These are phyloP conservation scores for Cocos nucifera DNA, from an alignment of 176 grass and related monocot genomes.

Conservation along the genomic window DNA sequence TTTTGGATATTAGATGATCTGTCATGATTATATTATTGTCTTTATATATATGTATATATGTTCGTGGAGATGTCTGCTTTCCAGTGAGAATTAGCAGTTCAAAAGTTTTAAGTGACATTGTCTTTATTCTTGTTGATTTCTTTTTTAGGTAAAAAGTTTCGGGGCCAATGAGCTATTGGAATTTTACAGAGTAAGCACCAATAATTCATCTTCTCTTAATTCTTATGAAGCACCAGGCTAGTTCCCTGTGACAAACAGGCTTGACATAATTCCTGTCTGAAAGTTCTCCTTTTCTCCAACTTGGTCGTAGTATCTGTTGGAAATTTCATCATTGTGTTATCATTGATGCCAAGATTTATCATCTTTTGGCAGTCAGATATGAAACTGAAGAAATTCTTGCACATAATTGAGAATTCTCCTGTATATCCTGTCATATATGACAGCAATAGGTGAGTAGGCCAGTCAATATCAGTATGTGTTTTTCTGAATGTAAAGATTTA, in stretches of 20 bases:
- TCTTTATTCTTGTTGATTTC: slow-evolving; percentile 10
- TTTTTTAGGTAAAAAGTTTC: slow-evolving; percentile 62
- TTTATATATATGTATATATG: too few relatives aligned
- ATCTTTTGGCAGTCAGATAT: slow-evolving; percentile 57
- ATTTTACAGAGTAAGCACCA: slow-evolving; percentile 68
- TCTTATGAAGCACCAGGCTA: too few relatives aligned
- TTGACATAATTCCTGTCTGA: too few relatives aligned
- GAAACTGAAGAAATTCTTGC: slow-evolving; percentile 95
- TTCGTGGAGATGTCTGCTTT: background rate
- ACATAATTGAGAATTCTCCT: slow-evolving; percentile 89
- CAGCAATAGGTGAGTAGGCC: slow-evolving; percentile 54
- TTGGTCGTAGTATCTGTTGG: too few relatives aligned
- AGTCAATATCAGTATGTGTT: background rate
- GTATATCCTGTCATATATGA: slow-evolving; percentile 97
- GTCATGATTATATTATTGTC: too few relatives aligned
- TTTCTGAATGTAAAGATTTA: background rate
- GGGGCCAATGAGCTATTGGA: slow-evolving; percentile 72
- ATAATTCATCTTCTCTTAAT: background rate
- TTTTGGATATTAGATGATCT: too few relatives aligned
- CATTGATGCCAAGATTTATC: slow-evolving; percentile 16
- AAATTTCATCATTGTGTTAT: background rate
- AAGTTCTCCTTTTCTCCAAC: too few relatives aligned
- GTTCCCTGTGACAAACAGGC: too few relatives aligned
- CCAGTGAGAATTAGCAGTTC: background rate
- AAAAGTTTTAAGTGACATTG: background rate